These are phyloP conservation scores for Rhizopogon vesiculosus DNA, from an alignment of 768 basidiomycete genomes.

Conservation along the genomic window DNA sequence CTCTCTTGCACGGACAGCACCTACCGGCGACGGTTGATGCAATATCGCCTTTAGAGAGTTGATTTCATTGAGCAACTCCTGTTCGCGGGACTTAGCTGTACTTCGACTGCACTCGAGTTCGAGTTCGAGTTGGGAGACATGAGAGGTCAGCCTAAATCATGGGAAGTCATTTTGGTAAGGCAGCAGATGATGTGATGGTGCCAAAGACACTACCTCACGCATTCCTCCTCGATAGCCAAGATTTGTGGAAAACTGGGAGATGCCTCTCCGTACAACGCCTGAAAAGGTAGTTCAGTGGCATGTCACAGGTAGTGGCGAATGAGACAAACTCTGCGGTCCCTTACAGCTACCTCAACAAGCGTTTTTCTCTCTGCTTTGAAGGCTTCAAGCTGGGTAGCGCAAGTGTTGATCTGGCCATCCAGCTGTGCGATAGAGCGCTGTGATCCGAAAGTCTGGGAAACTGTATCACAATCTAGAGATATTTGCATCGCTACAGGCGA, in stretches of 20 bases:
- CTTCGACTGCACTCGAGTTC: conserved; percentile 23
- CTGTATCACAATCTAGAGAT: neutral
- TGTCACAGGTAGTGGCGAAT: neutral
- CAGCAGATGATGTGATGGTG: neutral
- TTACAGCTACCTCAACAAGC: conserved; percentile 19
- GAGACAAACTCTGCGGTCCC: conserved; percentile 18
- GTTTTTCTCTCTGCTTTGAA: conserved; percentile 33
- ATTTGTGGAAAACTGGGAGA: conserved; percentile 17
- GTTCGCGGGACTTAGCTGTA: conserved; percentile 27
- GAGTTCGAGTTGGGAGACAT: conserved; percentile 22
- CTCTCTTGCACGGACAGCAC: neutral
- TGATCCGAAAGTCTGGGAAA: neutral
- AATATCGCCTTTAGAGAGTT: conserved; percentile 7
- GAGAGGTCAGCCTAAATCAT: conserved; percentile 24
- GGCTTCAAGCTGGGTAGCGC: conserved; percentile 31
- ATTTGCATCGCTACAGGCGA: neutral
- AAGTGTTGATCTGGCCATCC: conserved; percentile 30
- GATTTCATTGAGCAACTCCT: conserved; percentile 28
- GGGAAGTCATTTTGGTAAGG: neutral
- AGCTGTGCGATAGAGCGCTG: conserved; percentile 24
- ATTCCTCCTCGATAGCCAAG: conserved; percentile 29
- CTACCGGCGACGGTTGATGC: conserved; percentile 1
- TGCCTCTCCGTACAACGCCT: neutral
- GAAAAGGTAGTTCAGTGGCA: neutral
- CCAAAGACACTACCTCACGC: conserved; percentile 24